Evolutionary conservation across 2,329 filamentous ascomycete species (phyloP), one percentile per base, ranked within the genome.

Genomic region (Elsinoe necatrix): DNA sequence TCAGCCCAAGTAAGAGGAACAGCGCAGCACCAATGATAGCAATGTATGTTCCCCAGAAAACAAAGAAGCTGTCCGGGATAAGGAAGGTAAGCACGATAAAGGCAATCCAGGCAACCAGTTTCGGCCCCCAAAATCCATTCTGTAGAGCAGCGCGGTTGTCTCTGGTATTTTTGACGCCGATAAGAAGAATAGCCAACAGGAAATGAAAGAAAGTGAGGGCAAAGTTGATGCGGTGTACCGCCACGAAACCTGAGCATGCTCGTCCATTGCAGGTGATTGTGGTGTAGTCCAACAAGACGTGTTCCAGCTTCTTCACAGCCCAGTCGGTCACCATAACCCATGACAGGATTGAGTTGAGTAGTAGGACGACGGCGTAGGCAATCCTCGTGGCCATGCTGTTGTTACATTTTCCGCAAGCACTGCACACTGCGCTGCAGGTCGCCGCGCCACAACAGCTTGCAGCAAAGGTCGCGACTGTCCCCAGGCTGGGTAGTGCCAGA

Each of bases 251-350:
- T 68, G 95, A 87, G 70, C 93, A 98, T 68, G 92, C 81, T 63
- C 92, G 88, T 51, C 87, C 91, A 25, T 89, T 85, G 70, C 93
- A 98, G 67, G 86, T 86, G 68, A 98, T 95, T 66, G 89, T 90
- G 76, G 98, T 91, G 68, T 96, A 97, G 73, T 97, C 90, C 62
- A 98, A 80, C 11, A 89, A 93, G 56, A 97, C 78, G 62, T 95
- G 83, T 73, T 97, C 85, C 4, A 98, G 79, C 71, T 97, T 97
- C 67, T 95, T 89, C 69, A 98, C 88, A 31, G 93, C 93, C 93
- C 93, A 98, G 55, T 90, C 89, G 20, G 93, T 98, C 75, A 98
- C 89, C 89, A 97, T 95, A 64, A 98, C 89, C 93, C 93, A 98
- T 34, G 93, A 92, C 54, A 97, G 71, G 62, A 97, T 95, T 58